Evolutionary conservation across 345 rosid genomes (phyloP).

Genomic region (Linum tenue): DNA sequence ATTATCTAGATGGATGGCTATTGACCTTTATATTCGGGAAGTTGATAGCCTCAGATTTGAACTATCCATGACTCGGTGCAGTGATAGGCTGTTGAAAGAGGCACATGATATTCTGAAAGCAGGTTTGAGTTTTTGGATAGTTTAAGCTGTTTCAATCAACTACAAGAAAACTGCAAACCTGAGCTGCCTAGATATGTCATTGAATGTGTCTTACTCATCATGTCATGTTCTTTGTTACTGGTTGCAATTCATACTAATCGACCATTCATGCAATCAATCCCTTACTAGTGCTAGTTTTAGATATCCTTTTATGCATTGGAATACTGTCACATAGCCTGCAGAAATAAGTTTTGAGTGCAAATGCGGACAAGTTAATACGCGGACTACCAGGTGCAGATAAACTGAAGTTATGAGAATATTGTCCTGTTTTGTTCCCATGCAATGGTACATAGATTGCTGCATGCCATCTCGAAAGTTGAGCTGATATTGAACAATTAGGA

Average conservation of each 20-base stretch:
- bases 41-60: conserved; percentile 90
- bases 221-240: background rate
- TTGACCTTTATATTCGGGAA: conserved; percentile 82
- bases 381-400: background rate
- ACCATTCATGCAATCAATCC: too few relatives aligned
- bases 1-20: conserved; percentile 96
- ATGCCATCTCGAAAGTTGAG: background rate
- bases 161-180: background rate
- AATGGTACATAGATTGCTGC: background rate
- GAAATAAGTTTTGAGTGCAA: background rate
- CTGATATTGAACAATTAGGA: too few relatives aligned
- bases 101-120: conserved; percentile 80
- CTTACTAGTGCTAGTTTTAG: background rate
- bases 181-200: background rate
- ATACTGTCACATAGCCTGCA: background rate
- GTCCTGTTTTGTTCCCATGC: too few relatives aligned
- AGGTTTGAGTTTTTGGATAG: conserved; percentile 35
- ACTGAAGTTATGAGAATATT: too few relatives aligned
- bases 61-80: conserved; percentile 71
- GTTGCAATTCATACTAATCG: background rate
- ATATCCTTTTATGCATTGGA: background rate
- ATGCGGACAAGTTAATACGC: background rate
- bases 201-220: background rate
- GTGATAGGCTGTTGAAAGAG: conserved; percentile 47
- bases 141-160: background rate